Base-by-base conservation (phyloP, 2,329 filamentous ascomycete species). In the Xylaria sp. region DNA sequence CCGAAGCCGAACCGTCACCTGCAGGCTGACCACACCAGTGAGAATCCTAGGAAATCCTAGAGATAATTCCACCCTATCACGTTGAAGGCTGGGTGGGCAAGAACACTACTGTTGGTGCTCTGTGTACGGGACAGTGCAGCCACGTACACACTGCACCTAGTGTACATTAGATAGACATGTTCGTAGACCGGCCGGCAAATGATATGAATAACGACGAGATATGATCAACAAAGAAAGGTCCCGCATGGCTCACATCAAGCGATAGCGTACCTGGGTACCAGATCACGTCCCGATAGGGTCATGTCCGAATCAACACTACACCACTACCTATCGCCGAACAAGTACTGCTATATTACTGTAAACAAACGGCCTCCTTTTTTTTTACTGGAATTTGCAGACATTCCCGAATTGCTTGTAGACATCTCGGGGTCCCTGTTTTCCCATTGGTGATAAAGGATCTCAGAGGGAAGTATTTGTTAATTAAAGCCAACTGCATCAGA, bases 161-260 rank as follows among this genome's bases (percentile, higher is more conserved):
- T 3, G 28, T 28, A 28, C 28, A 28, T 28, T 9, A 46, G 18
- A 18, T n/a, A 46, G 18, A 2, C n/a, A 46, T 33, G 10, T 55
- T 59, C n/a, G 15, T 65, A 65, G 65, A 48, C 65, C 68, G 68
- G 68, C 68, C 68, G 68, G 68, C 68, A 70, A 70, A 68, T 70
- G 9, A 67, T 57, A 15, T 43, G 18, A 20, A n/a, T 46, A 15
- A 43, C 33, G 33, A 20, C 13, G 7, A 36, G 52, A 25, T 54
- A 43, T 48, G 51, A 67, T 65, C 61, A 62, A 54, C 41, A 46
- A 28, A 56, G 43, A 41, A 28, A 5, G 28, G 28, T 28, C 25
- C 51, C 57, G 20, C 64, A 62, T 48, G 15, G 15, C 60, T 13
- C 59, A 48, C 59, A 54, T 59, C 54, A 25, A 58, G 66, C 13